Evolutionary conservation across 164 flowering plant species (phyloP).

Genomic region (Macadamia integrifolia): DNA sequence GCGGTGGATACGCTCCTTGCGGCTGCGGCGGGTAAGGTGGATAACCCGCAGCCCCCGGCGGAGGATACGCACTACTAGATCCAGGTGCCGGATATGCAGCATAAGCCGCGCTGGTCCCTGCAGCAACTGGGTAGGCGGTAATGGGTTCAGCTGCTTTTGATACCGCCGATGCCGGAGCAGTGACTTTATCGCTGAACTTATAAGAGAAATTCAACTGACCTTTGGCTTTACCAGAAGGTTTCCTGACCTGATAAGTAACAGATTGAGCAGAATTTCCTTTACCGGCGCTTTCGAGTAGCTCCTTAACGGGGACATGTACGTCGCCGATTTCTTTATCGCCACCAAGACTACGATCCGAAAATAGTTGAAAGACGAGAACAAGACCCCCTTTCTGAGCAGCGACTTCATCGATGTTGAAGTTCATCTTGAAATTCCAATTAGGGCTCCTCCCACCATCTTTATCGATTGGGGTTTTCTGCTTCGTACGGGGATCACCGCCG

Average conservation of each 20-base stretch:
- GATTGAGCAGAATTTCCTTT: constrained; percentile 15
- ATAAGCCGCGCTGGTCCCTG: constrained; percentile 11
- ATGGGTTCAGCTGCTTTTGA: neutral
- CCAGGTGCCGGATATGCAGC: constrained; percentile 14
- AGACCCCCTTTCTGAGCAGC: constrained; percentile 23
- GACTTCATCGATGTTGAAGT: constrained; percentile 41
- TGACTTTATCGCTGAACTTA: constrained; percentile 35
- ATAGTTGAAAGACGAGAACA: constrained; percentile 34
- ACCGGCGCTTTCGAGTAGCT: constrained; percentile 34
- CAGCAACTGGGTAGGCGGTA: constrained; percentile 35
- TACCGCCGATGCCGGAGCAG: constrained; percentile 8
- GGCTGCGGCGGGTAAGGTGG: constrained; percentile 13
- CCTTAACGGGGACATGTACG: constrained; percentile 58
- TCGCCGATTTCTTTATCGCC: constrained; percentile 60
- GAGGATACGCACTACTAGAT: too few species aligned
- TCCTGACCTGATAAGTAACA: constrained; percentile 47
- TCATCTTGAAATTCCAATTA: constrained; percentile 45
- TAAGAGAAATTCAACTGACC: constrained; percentile 55
- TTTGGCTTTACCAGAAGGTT: constrained; percentile 46
- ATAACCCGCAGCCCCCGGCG: neutral
- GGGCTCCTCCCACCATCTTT: constrained; percentile 42
- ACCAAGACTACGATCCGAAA: constrained; percentile 39
- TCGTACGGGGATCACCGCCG: constrained; percentile 21
- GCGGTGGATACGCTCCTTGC: constrained; percentile 13
- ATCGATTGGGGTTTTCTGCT: constrained; percentile 26